Evolutionary conservation across 306 rosid genomes (phyloP).

Genomic region (Fragaria iinumae): DNA sequence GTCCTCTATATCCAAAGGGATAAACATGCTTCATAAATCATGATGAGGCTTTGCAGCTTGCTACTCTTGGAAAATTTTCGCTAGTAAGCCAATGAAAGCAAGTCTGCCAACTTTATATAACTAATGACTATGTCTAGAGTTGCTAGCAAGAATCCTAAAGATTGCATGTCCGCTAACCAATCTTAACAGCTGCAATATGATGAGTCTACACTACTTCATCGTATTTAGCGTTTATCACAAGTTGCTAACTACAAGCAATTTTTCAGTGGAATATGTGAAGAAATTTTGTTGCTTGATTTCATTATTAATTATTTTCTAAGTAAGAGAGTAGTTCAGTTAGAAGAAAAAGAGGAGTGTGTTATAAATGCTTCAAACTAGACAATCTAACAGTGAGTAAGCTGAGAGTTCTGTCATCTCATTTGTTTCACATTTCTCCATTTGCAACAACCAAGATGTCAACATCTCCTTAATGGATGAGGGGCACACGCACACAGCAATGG

Average conservation of each 20-base stretch:
- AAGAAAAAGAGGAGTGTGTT: neutral
- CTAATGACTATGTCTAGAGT: neutral
- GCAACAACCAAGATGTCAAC: no score
- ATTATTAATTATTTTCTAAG: neutral
- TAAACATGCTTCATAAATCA: neutral
- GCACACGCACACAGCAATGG: neutral
- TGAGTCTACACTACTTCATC: neutral
- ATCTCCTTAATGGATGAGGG: no score
- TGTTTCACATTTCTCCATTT: no score
- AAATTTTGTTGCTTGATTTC: neutral
- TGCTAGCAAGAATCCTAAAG: neutral
- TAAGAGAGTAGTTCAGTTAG: neutral
- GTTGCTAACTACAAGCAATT: neutral
- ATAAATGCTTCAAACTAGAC: neutral
- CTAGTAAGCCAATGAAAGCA: neutral
- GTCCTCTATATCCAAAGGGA: neutral
- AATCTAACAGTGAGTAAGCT: neutral
- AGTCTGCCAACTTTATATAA: neutral
- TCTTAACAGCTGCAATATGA: neutral
- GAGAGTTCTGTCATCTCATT: no score
- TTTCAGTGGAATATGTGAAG: neutral
- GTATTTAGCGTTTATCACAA: neutral
- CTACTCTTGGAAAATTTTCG: neutral
- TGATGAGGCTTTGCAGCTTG: neutral
- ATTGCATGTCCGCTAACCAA: neutral